phyloP scores from a whole-genome alignment of 2,329 filamentous ascomycete genomes.

The Penicillium sp. region DNA sequence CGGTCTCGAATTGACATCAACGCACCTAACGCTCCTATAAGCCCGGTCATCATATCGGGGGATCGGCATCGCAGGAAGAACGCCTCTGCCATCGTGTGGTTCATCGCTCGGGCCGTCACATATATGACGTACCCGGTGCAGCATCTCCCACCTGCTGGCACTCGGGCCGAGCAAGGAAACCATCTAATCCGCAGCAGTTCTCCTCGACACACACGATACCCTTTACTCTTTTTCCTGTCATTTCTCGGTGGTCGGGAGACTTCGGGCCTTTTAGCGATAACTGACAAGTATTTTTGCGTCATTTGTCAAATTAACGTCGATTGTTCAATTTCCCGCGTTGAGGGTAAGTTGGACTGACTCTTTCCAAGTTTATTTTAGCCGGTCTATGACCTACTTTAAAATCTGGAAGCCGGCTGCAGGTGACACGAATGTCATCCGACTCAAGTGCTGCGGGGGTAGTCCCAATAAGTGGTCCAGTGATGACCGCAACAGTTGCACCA shows the following conservation, averaged over 20 bases:
- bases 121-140: constrained; percentile 39
- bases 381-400: constrained; percentile 21
- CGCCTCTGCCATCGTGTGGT: constrained; percentile 12
- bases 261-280: constrained; percentile 33
- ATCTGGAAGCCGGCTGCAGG: constrained; percentile 42
- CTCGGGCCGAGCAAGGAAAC: constrained; percentile 47
- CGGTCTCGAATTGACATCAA: constrained; percentile 19
- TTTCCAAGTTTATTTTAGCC: too few species aligned
- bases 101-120: constrained; percentile 37
- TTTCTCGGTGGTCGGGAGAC: constrained; percentile 41
- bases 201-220: constrained; percentile 52
- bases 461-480: constrained; percentile 46
- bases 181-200: constrained; percentile 54
- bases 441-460: constrained; percentile 46
- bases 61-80: constrained; percentile 21
- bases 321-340: constrained; percentile 23
- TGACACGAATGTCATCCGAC: constrained; percentile 50
- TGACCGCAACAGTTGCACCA: constrained; percentile 46
- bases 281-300: too few species aligned
- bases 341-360: constrained; percentile 22
- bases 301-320: constrained; percentile 48
- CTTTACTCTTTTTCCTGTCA: constrained; percentile 40
- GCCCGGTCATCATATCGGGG: constrained; percentile 25
- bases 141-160: constrained; percentile 56
- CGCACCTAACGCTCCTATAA: constrained; percentile 15